Conservation (phyloP, 345 rosid genomes). For the Moringa oleifera region DNA sequence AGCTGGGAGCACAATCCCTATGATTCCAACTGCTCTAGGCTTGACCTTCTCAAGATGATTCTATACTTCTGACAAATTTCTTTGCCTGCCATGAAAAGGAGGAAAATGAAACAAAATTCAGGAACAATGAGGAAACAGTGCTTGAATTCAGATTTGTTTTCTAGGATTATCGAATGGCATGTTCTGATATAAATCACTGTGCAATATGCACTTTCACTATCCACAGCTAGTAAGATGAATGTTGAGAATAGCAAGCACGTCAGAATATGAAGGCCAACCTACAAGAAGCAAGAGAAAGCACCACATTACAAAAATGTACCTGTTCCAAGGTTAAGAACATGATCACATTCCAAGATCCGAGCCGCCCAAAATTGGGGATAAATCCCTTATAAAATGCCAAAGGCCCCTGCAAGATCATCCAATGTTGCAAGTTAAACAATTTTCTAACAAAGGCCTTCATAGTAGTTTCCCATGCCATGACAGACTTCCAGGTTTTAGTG, state of each 20-base stretch:
- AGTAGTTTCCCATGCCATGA: neutral
- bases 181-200: too few species aligned
- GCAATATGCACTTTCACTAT: too few species aligned
- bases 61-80: conserved; percentile 41
- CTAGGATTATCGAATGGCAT: too few species aligned
- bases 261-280: neutral
- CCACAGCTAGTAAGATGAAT: neutral
- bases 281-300: too few species aligned
- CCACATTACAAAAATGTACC: too few species aligned
- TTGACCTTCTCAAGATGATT: conserved; percentile 36
- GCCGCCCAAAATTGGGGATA: conserved; percentile 87
- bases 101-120: neutral
- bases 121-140: neutral
- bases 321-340: conserved; percentile 97
- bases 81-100: conserved; percentile 43
- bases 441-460: neutral
- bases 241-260: neutral
- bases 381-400: conserved; percentile 92
- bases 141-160: too few species aligned
- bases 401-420: conserved; percentile 54
- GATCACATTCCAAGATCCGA: conserved; percentile 98
- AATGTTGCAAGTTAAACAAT: conserved; percentile 3
- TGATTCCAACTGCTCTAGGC: conserved; percentile 8
- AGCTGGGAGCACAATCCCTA: conserved; percentile 13
- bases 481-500: neutral